Conservation (phyloP, 768 basidiomycete species). For the Russula griseocarnosa region DNA sequence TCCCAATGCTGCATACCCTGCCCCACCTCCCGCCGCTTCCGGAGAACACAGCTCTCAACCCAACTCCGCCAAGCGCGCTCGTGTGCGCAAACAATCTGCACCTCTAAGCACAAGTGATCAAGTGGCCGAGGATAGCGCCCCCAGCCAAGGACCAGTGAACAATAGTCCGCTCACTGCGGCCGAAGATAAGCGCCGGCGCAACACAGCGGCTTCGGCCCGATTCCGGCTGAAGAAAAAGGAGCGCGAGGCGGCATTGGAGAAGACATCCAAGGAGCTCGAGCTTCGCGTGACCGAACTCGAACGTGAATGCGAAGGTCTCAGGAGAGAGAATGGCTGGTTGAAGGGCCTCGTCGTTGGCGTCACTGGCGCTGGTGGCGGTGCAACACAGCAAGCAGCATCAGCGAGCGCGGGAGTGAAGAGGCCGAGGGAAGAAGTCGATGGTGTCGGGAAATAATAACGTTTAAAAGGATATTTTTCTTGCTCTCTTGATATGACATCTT, state of each 20-base stretch:
- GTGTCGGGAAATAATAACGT: conserved; percentile 4
- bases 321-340: conserved; percentile 89
- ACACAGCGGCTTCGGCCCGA: conserved; percentile 89
- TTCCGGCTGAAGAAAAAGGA: conserved; percentile 97
- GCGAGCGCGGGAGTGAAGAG: conserved; percentile 27
- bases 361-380: conserved; percentile 71
- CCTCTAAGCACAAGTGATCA: conserved; percentile 35
- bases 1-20: conserved; percentile 31
- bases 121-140: conserved; percentile 33
- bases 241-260: conserved; percentile 84
- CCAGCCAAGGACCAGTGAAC: conserved; percentile 21
- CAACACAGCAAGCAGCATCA: conserved; percentile 30
- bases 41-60: conserved; percentile 8
- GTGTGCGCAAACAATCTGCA: conserved; percentile 45
- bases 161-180: conserved; percentile 45
- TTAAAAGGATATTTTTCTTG: background rate
- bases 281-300: conserved; percentile 75
- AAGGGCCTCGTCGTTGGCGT: conserved; percentile 87
- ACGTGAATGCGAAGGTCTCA: conserved; percentile 83
- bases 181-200: conserved; percentile 91
- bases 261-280: conserved; percentile 80
- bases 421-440: conserved; percentile 25
- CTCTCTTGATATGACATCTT: background rate
- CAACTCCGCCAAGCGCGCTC: conserved; percentile 27
- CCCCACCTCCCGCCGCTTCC: conserved; percentile 28